phyloP scores from a whole-genome alignment of 164 flowering plant genomes.

The Stephania cephalantha region DNA sequence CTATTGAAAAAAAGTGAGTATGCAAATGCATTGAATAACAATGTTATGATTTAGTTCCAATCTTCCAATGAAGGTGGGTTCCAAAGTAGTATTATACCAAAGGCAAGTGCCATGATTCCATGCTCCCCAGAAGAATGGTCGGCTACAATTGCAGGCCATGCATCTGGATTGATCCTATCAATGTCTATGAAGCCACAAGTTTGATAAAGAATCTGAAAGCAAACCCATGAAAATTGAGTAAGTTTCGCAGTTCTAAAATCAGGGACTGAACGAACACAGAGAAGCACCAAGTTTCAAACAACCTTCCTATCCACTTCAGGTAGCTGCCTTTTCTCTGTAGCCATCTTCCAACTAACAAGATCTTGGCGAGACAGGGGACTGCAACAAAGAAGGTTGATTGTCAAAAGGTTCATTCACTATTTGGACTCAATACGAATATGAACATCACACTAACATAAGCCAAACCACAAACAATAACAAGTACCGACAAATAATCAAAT shows the following conservation, averaged over 20 bases:
- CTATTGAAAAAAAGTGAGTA: constrained; percentile 26
- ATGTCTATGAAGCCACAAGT: constrained; percentile 80
- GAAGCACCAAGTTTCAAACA: not conserved
- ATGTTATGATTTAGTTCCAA: not conserved
- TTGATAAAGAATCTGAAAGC: constrained; percentile 49
- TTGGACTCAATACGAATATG: not conserved
- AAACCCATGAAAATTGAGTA: constrained; percentile 1
- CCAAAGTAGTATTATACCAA: constrained; percentile 44
- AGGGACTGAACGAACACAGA: not conserved
- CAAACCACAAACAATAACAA: not conserved
- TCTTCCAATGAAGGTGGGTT: not conserved
- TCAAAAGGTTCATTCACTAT: not conserved
- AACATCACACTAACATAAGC: not conserved
- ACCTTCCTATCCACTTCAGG: constrained; percentile 90
- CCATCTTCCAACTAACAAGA: constrained; percentile 98
- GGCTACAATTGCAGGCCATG: constrained; percentile 94
- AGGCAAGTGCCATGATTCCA: constrained; percentile 80
- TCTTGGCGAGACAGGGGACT: constrained; percentile 96
- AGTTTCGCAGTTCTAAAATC: not conserved
- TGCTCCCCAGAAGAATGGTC: constrained; percentile 79
- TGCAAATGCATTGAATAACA: not conserved
- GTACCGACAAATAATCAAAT: not conserved
- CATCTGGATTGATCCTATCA: constrained; percentile 84
- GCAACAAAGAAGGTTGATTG: constrained; percentile 24
- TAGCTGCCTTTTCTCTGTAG: constrained; percentile 69